Evolutionary conservation across 257 asterid species (phyloP).

Genomic region (Leptodermis oblonga): DNA sequence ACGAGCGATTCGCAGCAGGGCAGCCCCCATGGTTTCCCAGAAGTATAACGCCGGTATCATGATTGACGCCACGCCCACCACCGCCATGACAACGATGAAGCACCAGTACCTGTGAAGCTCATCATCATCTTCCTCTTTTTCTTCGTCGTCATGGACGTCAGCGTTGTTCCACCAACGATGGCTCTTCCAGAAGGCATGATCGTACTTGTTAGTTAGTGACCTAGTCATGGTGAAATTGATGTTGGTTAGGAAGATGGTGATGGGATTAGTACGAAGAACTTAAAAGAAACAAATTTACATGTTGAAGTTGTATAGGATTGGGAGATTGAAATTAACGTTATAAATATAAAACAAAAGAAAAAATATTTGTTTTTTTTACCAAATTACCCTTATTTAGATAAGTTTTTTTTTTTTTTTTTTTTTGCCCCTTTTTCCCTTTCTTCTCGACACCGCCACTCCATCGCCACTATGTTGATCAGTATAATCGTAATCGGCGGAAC

Average conservation of each 20-base stretch:
- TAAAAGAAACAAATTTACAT: too few relatives aligned
- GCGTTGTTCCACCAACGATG: not conserved
- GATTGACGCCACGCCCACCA: not conserved
- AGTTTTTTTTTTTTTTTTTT: too few relatives aligned
- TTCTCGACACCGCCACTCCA: slow-evolving; percentile 69
- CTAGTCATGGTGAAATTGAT: not conserved
- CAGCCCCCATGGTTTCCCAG: not conserved
- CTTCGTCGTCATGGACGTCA: not conserved
- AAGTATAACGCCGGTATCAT: not conserved
- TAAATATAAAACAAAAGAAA: too few relatives aligned
- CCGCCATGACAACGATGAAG: not conserved
- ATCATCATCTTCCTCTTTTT: not conserved
- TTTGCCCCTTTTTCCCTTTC: too few relatives aligned
- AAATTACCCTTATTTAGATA: too few relatives aligned
- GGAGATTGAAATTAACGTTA: too few relatives aligned
- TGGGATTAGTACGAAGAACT: too few relatives aligned
- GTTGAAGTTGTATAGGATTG: too few relatives aligned
- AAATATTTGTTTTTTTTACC: too few relatives aligned
- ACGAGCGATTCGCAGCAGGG: not conserved
- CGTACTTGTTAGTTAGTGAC: not conserved
- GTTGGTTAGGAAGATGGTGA: too few relatives aligned
- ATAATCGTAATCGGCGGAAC: slow-evolving; percentile 79
- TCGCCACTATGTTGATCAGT: slow-evolving; percentile 65
- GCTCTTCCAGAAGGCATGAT: not conserved
- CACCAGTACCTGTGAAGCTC: too few relatives aligned